Percentiles rank a stretch among this genome's conserved stretches.
These are phyloP conservation scores for Artomyces pyxidatus DNA, from an alignment of 768 basidiomycete species.

Conservation along the genomic window DNA sequence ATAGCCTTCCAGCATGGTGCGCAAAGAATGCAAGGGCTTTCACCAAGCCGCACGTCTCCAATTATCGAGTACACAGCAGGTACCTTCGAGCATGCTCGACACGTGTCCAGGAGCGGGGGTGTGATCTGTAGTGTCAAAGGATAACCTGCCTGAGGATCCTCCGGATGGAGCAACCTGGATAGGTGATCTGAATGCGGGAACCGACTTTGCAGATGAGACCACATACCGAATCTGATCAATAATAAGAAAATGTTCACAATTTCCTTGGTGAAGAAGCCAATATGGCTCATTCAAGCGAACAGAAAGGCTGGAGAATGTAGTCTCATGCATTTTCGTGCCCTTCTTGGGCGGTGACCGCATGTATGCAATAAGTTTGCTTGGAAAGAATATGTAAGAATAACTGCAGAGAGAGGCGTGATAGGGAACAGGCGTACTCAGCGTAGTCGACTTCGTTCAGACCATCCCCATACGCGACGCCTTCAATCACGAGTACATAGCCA, in stretches of 20 bases:
- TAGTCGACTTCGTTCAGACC: slow-evolving; percentile 43
- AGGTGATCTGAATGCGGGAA: slow-evolving; percentile 3
- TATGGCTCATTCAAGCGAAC: slow-evolving; percentile 70
- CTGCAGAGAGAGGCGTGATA: neutral
- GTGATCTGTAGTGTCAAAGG: slow-evolving; percentile 62
- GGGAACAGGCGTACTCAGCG: slow-evolving; percentile 37
- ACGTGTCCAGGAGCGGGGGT: slow-evolving; percentile 51
- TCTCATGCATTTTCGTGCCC: slow-evolving; percentile 37
- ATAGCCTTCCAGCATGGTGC: slow-evolving; percentile 65
- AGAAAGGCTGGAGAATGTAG: slow-evolving; percentile 42
- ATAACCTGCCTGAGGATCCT: slow-evolving; percentile 52
- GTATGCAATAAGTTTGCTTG: slow-evolving; percentile 41
- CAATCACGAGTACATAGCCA: slow-evolving; percentile 53
- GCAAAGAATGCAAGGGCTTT: slow-evolving; percentile 72
- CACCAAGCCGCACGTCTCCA: slow-evolving; percentile 67
- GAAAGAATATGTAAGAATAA: slow-evolving; percentile 3
- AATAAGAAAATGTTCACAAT: slow-evolving; percentile 74
- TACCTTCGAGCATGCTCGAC: slow-evolving; percentile 61
- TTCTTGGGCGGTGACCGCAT: slow-evolving; percentile 24
- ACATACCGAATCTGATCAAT: slow-evolving; percentile 64
- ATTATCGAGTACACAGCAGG: slow-evolving; percentile 62
- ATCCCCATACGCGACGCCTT: slow-evolving; percentile 52
- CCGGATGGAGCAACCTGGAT: slow-evolving; percentile 46
- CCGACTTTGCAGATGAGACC: neutral
- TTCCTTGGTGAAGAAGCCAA: slow-evolving; percentile 73